These are phyloP conservation scores for Solanum chmielewskii DNA, from an alignment of 257 asterid species.

Conservation along the genomic window DNA sequence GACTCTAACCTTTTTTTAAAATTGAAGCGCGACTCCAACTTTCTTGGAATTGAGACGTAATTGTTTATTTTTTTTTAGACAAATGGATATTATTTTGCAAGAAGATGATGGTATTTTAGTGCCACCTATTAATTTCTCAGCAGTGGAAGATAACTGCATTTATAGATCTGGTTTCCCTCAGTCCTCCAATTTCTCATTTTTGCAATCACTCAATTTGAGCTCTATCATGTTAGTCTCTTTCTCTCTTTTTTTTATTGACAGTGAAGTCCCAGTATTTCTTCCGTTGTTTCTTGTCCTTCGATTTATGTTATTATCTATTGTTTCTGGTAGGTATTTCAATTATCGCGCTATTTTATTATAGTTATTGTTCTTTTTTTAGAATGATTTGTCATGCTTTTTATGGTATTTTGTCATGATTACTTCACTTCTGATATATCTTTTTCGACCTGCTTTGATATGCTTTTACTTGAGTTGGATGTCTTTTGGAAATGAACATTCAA, in stretches of 20 bases:
- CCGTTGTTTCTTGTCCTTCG: neutral
- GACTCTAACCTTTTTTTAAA: neutral
- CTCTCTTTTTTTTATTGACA: neutral
- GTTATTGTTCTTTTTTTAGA: neutral
- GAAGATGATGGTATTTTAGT: slow-evolving; percentile 1
- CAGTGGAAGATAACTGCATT: slow-evolving; percentile 23
- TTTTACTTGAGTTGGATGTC: neutral
- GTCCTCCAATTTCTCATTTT: slow-evolving; percentile 26
- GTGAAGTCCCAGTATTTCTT: neutral
- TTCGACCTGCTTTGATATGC: neutral
- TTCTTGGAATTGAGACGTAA: too few relatives aligned
- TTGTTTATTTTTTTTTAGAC: neutral
- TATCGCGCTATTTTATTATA: neutral
- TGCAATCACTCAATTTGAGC: slow-evolving; percentile 25
- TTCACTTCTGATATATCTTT: neutral
- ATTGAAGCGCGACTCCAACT: too few relatives aligned
- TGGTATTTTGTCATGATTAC: neutral
- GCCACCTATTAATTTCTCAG: slow-evolving; percentile 22
- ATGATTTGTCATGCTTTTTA: neutral
- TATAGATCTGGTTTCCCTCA: slow-evolving; percentile 38
- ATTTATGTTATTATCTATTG: neutral
- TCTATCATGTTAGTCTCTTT: slow-evolving; percentile 20
- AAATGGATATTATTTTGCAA: slow-evolving; percentile 21
- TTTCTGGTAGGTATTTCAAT: neutral
- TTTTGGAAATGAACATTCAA: neutral